Evolutionary conservation across 306 rosid genomes (phyloP), one percentile per base, ranked within the genome.

Genomic region (Pyrus pyrifolia): DNA sequence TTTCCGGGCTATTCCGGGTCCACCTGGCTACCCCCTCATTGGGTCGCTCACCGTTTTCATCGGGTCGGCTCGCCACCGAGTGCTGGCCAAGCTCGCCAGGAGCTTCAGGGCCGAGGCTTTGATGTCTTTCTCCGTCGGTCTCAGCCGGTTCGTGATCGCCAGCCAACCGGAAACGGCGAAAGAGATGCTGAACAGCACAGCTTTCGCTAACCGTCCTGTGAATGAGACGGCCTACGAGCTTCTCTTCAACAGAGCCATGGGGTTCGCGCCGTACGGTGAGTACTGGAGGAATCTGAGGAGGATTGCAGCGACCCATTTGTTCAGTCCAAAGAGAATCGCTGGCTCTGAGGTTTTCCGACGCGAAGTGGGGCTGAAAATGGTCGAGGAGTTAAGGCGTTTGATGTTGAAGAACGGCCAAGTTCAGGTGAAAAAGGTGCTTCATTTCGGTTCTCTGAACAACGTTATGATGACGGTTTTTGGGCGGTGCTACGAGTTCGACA

Each of bases 161-260:
- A 79, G 83, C 77, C 21, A 62, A 3, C 85, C 86, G 2, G 79
- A 81, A 14, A 45, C 85, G 1, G 88, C 88, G 0, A 81, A 72
- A 30, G 86, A 85, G 66, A 19, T 85, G 19, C 63, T 85, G 18
- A 64, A 25, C 31, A 75, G 83, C 59, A 35, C 83, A 1, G 31
- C 81, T 21, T 85, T 85, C 53, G 86, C 88, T 0, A 82, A 85
- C 19, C 61, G 88, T n/a, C 88, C 88, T 1, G 70, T 79, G 3
- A 85, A 85, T 59, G 83, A 85, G 58, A 81, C 88, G 17, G 88
- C 88, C 8, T 78, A 81, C 35, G 77, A 73, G 74, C 88, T 85
- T 3, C 44, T 85, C 35, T 85, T 85, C 29, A 58, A 79, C 77
- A 83, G 86, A 29, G 86, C 88, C 6, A 81, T 85, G 83, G 88